These are phyloP conservation scores for Boletus mariae DNA, from an alignment of 1,284 basidiomycete genomes.

Conservation along the genomic window DNA sequence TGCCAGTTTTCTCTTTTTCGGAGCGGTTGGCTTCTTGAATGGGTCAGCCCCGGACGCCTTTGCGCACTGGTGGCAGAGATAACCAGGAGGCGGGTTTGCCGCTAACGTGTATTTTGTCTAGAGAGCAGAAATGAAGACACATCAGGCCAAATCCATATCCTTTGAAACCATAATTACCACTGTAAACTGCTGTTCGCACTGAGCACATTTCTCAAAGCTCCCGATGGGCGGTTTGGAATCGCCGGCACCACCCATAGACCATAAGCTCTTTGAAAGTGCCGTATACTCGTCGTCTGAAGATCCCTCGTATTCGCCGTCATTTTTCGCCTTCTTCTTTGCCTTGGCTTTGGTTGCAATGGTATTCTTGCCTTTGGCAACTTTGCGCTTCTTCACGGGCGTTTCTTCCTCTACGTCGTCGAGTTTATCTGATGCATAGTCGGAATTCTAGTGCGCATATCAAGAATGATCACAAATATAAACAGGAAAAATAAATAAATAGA, in stretches of 20 bases:
- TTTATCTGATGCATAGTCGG: slow-evolving; percentile 67
- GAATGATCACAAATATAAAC: neutral
- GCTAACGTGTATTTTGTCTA: slow-evolving; percentile 85
- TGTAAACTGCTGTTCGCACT: slow-evolving; percentile 83
- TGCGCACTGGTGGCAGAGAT: slow-evolving; percentile 76
- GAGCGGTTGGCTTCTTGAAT: slow-evolving; percentile 71
- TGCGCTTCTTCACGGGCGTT: slow-evolving; percentile 38
- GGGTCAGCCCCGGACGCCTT: slow-evolving; percentile 74
- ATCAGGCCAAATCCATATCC: neutral
- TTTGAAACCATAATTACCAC: slow-evolving; percentile 51
- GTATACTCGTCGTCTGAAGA: slow-evolving; percentile 52
- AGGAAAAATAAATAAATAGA: neutral
- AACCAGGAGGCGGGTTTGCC: slow-evolving; percentile 64
- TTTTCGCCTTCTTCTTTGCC: slow-evolving; percentile 46
- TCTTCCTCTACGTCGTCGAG: slow-evolving; percentile 57
- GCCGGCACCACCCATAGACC: slow-evolving; percentile 42
- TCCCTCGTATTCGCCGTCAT: slow-evolving; percentile 44
- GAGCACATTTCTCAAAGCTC: slow-evolving; percentile 77
- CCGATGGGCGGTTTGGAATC: slow-evolving; percentile 67
- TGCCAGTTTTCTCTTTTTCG: slow-evolving; percentile 58
- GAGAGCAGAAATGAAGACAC: neutral
- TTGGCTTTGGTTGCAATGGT: slow-evolving; percentile 45
- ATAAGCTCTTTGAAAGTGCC: slow-evolving; percentile 49
- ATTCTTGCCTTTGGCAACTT: slow-evolving; percentile 33
- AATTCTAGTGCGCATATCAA: slow-evolving; percentile 33